These are phyloP conservation scores for Fusarium mexicanum DNA, from an alignment of 2,329 filamentous ascomycete species.

Conservation along the genomic window DNA sequence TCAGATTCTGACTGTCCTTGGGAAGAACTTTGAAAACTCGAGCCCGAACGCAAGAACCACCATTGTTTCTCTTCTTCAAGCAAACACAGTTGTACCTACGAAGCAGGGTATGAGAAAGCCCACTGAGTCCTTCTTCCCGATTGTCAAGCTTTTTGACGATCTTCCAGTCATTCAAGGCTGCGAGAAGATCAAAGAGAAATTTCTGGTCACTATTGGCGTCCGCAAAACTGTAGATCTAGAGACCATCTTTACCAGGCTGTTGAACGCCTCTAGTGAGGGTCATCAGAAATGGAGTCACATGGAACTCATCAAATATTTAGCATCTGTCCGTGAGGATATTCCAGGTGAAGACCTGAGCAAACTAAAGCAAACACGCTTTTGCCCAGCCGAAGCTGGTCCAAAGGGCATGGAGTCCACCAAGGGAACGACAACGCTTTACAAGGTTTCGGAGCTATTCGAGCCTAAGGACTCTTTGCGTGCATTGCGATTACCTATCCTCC, in stretches of 20 bases:
- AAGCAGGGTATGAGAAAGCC: constrained; percentile 90
- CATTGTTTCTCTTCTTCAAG: constrained; percentile 71
- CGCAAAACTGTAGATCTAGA: constrained; percentile 95
- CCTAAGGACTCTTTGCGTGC: constrained; percentile 76
- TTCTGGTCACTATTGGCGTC: constrained; percentile 83
- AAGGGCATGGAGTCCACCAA: constrained; percentile 63
- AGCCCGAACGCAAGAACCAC: constrained; percentile 72
- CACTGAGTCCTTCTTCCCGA: constrained; percentile 87
- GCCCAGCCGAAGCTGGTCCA: constrained; percentile 76
- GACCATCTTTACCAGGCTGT: constrained; percentile 88
- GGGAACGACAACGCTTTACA: constrained; percentile 68
- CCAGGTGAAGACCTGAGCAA: constrained; percentile 82
- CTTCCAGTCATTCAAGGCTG: constrained; percentile 82
- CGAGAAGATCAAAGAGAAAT: constrained; percentile 88
- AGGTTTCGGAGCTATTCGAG: constrained; percentile 82
- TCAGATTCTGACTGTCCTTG: constrained; percentile 80
- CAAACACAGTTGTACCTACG: constrained; percentile 84
- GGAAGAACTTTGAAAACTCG: constrained; percentile 90
- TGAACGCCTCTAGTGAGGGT: constrained; percentile 68
- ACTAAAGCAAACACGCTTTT: constrained; percentile 80
- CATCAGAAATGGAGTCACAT: constrained; percentile 87
- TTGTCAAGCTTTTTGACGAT: constrained; percentile 95
- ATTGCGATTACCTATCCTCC: constrained; percentile 78
- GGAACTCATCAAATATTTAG: constrained; percentile 92
- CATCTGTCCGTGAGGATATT: constrained; percentile 90